Evolutionary conservation across 257 asterid genomes (phyloP), one percentile per base, ranked within the genome.

Genomic region (Pogostemon cablin): DNA sequence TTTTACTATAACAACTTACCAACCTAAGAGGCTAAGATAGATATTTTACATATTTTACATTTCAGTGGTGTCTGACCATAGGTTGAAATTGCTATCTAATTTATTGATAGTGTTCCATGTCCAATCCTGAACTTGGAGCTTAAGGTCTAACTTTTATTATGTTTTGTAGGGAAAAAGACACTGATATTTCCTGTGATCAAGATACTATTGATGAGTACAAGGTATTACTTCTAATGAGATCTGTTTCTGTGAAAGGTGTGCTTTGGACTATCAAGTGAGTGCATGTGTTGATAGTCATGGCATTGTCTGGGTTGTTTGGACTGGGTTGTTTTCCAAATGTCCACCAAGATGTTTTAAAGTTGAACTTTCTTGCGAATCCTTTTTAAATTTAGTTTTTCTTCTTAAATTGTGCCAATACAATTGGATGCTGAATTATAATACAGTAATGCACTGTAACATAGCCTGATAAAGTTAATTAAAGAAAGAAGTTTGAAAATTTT

Each of bases 121-220:
- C 53, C 63, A 11, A 67, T 49, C 62, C 78, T 62, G 54, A 52
- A 58, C 4, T 59, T n/a, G 60, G 62, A 66, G 55, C 57, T 63
- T 54, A 55, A 76, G 62, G 75, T 74, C 38, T 65, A 47, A 43
- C n/a, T 43, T 62, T 6, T 68, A 17, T 56, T 68, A 44, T 77
- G 65, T 80, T 76, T 71, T 82, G 78, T 71, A 95, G 99, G 99
- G 99, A 95, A 79, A 89, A 90, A 83, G 99, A 91, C 66, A 79
- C 66, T 44, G 95, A 88, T 83, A 91, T 95, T 83, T 73, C 93
- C 4, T 91, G 90, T 86, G 96, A 95, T 68, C 99, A 91, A 75
- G 96, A 95, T 85, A 90, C 96, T 52, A 91, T 95, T 54, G 99
- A 95, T 74, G 99, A 95, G 81, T 90, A 78, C 85, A 95, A 91